Conservation (phyloP, 2,329 filamentous ascomycete species). For the Penicillium sp. region DNA sequence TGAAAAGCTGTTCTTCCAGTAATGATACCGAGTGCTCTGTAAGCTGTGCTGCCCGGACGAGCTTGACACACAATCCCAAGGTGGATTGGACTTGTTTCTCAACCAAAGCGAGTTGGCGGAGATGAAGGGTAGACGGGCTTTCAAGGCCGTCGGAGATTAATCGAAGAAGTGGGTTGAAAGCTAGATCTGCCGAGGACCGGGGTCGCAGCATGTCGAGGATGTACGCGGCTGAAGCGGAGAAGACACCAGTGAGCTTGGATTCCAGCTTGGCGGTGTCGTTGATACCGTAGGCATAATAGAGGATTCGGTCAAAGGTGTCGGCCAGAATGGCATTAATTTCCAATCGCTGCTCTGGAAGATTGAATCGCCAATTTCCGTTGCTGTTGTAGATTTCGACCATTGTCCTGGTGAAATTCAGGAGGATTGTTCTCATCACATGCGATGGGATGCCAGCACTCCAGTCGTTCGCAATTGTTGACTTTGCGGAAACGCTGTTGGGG, state of each 20-base stretch:
- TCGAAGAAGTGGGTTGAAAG: constrained; percentile 72
- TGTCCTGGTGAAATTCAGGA: constrained; percentile 69
- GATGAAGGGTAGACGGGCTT: constrained; percentile 62
- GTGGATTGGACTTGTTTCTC: constrained; percentile 63
- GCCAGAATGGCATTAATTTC: constrained; percentile 67
- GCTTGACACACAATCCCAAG: constrained; percentile 63
- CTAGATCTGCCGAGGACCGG: constrained; percentile 64
- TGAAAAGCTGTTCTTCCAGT: constrained; percentile 76
- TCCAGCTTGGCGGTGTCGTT: constrained; percentile 56
- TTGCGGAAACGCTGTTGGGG: constrained; percentile 32
- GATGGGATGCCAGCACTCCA: constrained; percentile 72
- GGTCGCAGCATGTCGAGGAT: constrained; percentile 74
- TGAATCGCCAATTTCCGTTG: constrained; percentile 80
- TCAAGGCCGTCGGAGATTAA: constrained; percentile 64
- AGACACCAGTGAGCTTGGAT: constrained; percentile 57
- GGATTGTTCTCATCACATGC: constrained; percentile 68
- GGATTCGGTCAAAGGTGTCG: constrained; percentile 66
- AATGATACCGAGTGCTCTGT: constrained; percentile 61
- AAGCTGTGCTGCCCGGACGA: constrained; percentile 68
- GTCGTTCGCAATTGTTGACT: constrained; percentile 35
- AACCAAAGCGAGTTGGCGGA: constrained; percentile 54
- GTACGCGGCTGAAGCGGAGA: constrained; percentile 71
- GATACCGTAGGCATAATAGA: constrained; percentile 71
- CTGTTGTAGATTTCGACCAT: constrained; percentile 83
- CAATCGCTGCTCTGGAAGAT: constrained; percentile 63